Evolutionary conservation across 2,329 filamentous ascomycete species (phyloP).

Genomic region (Keithomyces neogunnii): DNA sequence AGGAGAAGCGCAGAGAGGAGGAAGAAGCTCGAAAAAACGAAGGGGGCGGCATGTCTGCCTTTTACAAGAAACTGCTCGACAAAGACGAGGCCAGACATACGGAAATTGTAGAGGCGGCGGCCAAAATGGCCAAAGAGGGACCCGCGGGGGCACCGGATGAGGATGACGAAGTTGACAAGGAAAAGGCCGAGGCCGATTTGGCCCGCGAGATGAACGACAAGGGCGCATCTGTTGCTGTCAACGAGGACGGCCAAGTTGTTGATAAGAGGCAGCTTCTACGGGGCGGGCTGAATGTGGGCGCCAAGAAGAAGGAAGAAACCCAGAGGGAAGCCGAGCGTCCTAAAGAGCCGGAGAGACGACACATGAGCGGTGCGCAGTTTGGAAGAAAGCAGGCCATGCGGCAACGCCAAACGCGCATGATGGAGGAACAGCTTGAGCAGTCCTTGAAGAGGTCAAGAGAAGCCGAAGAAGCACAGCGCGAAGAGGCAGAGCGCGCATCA

Average conservation of each 20-base stretch:
- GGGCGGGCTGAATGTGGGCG: constrained; percentile 65
- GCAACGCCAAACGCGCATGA: constrained; percentile 69
- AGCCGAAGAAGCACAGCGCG: constrained; percentile 56
- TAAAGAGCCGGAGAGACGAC: constrained; percentile 22
- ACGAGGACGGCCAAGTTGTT: constrained; percentile 75
- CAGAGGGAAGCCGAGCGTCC: constrained; percentile 15
- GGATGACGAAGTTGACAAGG: constrained; percentile 35
- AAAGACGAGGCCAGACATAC: constrained; percentile 62
- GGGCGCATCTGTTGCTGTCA: constrained; percentile 55
- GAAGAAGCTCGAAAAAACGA: constrained; percentile 56
- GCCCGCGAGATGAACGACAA: constrained; percentile 59
- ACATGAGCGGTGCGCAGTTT: constrained; percentile 30
- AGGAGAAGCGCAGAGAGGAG: constrained; percentile 59
- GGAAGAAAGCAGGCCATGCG: constrained; percentile 58
- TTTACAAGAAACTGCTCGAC: constrained; percentile 67
- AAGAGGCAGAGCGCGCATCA: constrained; percentile 52
- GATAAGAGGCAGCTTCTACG: constrained; percentile 74
- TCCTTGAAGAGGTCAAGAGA: constrained; percentile 64
- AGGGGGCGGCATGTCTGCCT: constrained; percentile 63
- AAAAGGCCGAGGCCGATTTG: constrained; percentile 53
- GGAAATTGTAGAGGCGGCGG: constrained; percentile 60
- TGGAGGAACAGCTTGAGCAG: constrained; percentile 69
- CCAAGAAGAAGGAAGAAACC: constrained; percentile 46
- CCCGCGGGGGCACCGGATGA: constrained; percentile 15
- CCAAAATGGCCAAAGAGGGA: constrained; percentile 39